Evolutionary conservation across 2,329 filamentous ascomycete species (phyloP), one percentile per base, ranked within the genome.

Genomic region (Xylariales sp.): DNA sequence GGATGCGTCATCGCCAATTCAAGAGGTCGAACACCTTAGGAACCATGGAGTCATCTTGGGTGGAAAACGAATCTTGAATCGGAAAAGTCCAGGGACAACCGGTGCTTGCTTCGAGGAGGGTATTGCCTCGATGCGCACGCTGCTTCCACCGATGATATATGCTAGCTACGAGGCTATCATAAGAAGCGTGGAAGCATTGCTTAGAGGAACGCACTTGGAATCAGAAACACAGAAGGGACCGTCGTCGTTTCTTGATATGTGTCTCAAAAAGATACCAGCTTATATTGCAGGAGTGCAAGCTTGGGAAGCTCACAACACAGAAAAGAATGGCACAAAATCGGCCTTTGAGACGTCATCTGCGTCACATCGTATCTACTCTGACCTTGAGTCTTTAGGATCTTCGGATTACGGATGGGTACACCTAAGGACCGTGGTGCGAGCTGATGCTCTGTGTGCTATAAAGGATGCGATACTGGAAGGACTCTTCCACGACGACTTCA

Each of bases 201-300:
- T 74, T 4, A 60, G 59, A 27, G 62, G 66, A 4, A 73, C 70
- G 52, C 30, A 21, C 33, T 36, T 14, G 37, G 38, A 8, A 12
- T 34, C n/a, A 24, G 43, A 11, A 41, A 45, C 33, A 19, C 33
- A n/a, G 40, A 43, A 44, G 43, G 61, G 52, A 15, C 40, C 58
- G 5, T 64, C 57, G 18, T 71, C 70, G 5, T 57, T 77, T 8
- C 42, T 76, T 14, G 63, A 65, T 15, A 69, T 72, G 62, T 72
- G 70, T 40, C 57, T 77, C 5, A 60, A 65, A 37, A 65, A 62
- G 42, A 56, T 77, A 12, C 72, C 72, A 2, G 56, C 59, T 13
- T 74, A 69, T 44, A 67, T 75, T 21, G 50, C 56, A 2, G 59
- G 62, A 21, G 63, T 73, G n/a, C 66, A 74, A 40, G 52, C 53